Base-by-base conservation (phyloP, 352 stramenopile genomes). In the Phytophthora fragariae region DNA sequence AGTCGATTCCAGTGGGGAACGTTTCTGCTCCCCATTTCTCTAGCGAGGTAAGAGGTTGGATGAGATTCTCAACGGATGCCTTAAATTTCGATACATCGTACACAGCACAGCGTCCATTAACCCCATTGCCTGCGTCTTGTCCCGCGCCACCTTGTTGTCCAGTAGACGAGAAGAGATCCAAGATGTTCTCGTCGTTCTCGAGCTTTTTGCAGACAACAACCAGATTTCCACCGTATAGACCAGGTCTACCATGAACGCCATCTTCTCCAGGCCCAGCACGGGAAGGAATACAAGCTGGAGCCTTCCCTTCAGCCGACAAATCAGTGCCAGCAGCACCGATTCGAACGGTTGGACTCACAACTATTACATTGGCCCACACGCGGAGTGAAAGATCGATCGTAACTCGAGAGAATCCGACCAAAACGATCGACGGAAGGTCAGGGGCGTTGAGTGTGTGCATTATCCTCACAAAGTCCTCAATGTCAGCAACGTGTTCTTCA, bases 101-200 rank as follows among this genome's bases (percentile, higher is more conserved):
- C 6, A 55, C 5, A 15, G 29, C 37, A 12, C 57, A 39, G 17
- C 10, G 4, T 39, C 52, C 62, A 37, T 62, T 19, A 19, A 62
- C 11, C 3, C 53, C 53, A 11, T 15, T 31, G 15, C 62, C 62
- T 6, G 10, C 52, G 12, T 69, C 14, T 39, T 69, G 62, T 14
- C 53, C 62, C 35, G 33, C n/a, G 5, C 53, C 62, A 12, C 62
- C 62, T 14, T 50, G 27, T 49, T 69, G 62, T 15, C 52, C 53
- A 49, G 27, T 57, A 15, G 53, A 62, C 12, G 6, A 56, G 15
- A 68, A 24, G 14, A 60, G 17, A 10, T 27, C 33, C 3, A 35
- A 5, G 3, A 55, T 24, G 3, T 41, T 55, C 19, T 19, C 57
- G 8, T 29, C 15, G 31, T 64, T 54, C 44, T 12, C 9, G 7